Base-by-base conservation (phyloP, 768 basidiomycete genomes). In the Hebeloma cylindrosporum region DNA sequence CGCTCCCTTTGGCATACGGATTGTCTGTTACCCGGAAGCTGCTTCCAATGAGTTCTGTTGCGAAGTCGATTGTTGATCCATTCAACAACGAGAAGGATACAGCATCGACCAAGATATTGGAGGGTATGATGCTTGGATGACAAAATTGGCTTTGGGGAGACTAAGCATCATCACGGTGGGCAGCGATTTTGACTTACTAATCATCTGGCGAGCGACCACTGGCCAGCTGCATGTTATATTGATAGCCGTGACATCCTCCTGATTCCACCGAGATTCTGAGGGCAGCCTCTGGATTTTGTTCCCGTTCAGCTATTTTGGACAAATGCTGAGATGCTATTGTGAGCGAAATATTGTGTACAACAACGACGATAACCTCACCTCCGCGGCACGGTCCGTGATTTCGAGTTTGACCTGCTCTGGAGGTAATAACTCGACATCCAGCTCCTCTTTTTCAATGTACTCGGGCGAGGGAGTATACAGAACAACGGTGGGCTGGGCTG, bases 181-280 rank as follows among this genome's bases (percentile, higher is more conserved):
- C 42, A 28, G 27, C 18, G 8, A 22, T 18, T 45, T 22, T 8
- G 9, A 45, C 90, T 61, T 61, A 94, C 93, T 93, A 96, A 66
- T 96, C 93, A 51, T 93, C 92, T 4, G 74, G 72, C 21, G 74
- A 69, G 11, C 73, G 72, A 32, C 68, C 65, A 27, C 72, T 74
- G 2, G 88, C 85, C 3, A 97, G 75, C 43, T 86, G 82, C 77
- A 98, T 80, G 54, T 89, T 94, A 65, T 97, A 96, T 58, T 96
- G 93, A 64, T 97, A 97, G 27, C 95, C 95, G 61, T 98, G 94
- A 59, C 95, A 98, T 14, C 95, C 95, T 8, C 95, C 95, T 8
- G 87, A 90, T 57, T 96, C 93, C 18, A 97, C 92, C 1, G 82
- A 72, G 52, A 98, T 76, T 51, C 93, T 73, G 17, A 97, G 71